Evolutionary conservation across 164 flowering plant genomes (phyloP).

Genomic region (Magnolia kwangsiensis): DNA sequence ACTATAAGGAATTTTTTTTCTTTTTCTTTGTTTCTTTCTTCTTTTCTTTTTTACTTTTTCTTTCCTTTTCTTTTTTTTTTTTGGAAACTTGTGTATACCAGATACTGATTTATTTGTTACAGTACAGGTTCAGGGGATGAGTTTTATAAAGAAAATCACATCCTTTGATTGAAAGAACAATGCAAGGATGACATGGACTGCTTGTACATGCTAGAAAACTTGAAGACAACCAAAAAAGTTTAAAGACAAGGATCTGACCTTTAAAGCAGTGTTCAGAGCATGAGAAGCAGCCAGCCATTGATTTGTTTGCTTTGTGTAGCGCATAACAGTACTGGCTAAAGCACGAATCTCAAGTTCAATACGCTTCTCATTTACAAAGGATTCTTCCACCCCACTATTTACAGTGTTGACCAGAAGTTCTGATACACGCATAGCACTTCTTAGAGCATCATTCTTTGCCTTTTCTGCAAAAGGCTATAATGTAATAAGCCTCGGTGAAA

Average conservation of each 20-base stretch:
- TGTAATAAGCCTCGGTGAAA: not conserved
- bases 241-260: constrained; percentile 37
- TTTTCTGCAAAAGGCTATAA: constrained; percentile 37
- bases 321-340: constrained; percentile 32
- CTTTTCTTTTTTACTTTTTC: no score
- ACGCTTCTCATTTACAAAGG: constrained; percentile 66
- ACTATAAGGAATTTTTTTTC: no score
- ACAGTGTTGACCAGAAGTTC: constrained; percentile 71
- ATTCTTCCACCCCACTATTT: constrained; percentile 74
- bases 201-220: not conserved
- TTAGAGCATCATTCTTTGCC: constrained; percentile 65
- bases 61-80: no score
- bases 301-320: constrained; percentile 67
- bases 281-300: constrained; percentile 85
- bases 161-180: not conserved
- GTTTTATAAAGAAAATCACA: not conserved
- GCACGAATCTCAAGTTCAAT: constrained; percentile 73
- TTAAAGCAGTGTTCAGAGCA: constrained; percentile 61
- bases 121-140: not conserved
- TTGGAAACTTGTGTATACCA: no score
- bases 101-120: not conserved
- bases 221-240: not conserved
- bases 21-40: no score
- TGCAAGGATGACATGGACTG: not conserved
- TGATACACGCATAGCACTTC: constrained; percentile 45